Base-by-base conservation (phyloP, 2,329 filamentous ascomycete genomes). In the Curvularia eragrostidis region DNA sequence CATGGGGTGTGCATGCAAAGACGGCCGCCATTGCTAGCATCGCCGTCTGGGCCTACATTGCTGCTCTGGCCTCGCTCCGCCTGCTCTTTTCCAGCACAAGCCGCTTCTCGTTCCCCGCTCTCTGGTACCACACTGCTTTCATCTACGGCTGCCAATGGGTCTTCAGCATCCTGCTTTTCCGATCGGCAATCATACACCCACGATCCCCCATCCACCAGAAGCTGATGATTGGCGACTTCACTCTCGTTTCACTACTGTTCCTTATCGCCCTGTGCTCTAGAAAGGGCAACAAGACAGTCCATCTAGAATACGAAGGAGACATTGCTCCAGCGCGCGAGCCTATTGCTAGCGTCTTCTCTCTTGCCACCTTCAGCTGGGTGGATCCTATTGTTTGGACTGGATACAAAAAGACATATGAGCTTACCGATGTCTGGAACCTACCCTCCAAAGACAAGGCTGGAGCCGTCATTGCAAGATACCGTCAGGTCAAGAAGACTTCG, bases 51-150 rank as follows among this genome's bases (percentile, higher is more conserved):
- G 77, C 86, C 51, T 99, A 98, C 74, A 86, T 93, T 38, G 81
- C 94, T 26, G 78, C 88, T 15, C 84, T 99, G 57, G 88, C 88
- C 13, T 85, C 87, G 19, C 79, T 93, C 42, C 88, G 95, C 32
- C 80, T 97, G 50, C 69, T 88, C 78, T 78, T 86, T 83, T 78
- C 89, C 76, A 82, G 79, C 53, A 77, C 80, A 43, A 76, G 87
- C 80, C 78, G 86, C 79, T 69, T 86, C 82, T 83, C 91, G 75
- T 76, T 95, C 13, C 89, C 90, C 8, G 83, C 85, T 57, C 80
- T 98, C 8, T 99, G 95, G 95, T 93, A 94, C 73, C 95, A 99
- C 77, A 98, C 95, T 0, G 90, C 92, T 19, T 79, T 84, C 62
- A 87, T 99, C 52, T 99, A 99, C 77, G 84, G 85, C 53, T 81